Conservation (phyloP, 768 basidiomycete species). For the Agaricus blazei region DNA sequence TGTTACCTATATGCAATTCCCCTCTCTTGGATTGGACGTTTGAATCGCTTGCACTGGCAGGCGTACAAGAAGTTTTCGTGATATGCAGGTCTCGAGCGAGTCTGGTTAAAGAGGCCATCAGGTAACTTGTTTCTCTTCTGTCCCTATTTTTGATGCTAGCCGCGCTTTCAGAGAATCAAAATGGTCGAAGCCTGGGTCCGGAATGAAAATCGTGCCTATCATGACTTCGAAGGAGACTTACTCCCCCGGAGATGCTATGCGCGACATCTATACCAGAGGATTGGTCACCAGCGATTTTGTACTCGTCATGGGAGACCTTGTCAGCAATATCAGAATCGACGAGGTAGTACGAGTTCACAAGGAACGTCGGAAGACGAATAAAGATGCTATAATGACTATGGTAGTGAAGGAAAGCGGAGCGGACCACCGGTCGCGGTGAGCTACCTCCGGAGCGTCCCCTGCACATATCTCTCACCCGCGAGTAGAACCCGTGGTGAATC, state of each 20-base stretch:
- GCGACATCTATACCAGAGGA: slow-evolving; percentile 89
- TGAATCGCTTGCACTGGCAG: slow-evolving; percentile 90
- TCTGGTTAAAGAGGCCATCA: slow-evolving; percentile 79
- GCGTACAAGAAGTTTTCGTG: slow-evolving; percentile 94
- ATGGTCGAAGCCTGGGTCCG: slow-evolving; percentile 78
- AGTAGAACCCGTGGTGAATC: slow-evolving; percentile 66
- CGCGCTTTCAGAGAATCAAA: slow-evolving; percentile 58
- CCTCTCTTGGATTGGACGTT: slow-evolving; percentile 95
- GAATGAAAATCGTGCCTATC: slow-evolving; percentile 80
- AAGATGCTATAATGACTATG: slow-evolving; percentile 96
- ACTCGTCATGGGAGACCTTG: slow-evolving; percentile 85
- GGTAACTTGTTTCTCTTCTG: slow-evolving; percentile 42
- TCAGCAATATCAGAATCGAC: slow-evolving; percentile 89
- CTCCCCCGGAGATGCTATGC: slow-evolving; percentile 88
- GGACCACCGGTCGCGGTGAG: slow-evolving; percentile 69
- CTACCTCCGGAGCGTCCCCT: neutral
- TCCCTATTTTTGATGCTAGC: slow-evolving; percentile 9
- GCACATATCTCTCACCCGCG: slow-evolving; percentile 7
- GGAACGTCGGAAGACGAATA: slow-evolving; percentile 78
- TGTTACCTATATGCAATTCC: slow-evolving; percentile 91
- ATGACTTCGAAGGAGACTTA: slow-evolving; percentile 83
- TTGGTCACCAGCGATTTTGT: slow-evolving; percentile 90
- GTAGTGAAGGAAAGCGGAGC: slow-evolving; percentile 79
- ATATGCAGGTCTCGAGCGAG: slow-evolving; percentile 89
- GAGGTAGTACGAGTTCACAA: slow-evolving; percentile 88